These are phyloP conservation scores for Zygosaccharomyces rouxii DNA, from an alignment of 805 yeast species.

Conservation along the genomic window DNA sequence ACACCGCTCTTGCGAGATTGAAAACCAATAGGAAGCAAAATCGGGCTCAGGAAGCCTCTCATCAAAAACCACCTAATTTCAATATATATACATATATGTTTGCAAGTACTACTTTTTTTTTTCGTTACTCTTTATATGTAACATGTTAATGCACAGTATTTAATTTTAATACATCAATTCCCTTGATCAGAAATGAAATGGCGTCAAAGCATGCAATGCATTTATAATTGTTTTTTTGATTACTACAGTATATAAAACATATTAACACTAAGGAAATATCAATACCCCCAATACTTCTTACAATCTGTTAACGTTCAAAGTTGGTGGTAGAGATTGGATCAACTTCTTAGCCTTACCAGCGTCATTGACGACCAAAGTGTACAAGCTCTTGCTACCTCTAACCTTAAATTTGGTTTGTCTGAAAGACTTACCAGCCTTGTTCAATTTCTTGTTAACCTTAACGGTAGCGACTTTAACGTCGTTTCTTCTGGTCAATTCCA, in stretches of 20 bases:
- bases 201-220: slow-evolving; percentile 19
- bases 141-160: not conserved
- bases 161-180: not conserved
- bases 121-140: not conserved
- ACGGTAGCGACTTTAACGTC: slow-evolving; percentile 91
- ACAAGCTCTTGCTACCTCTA: slow-evolving; percentile 90
- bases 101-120: not conserved
- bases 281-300: slow-evolving; percentile 25
- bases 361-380: slow-evolving; percentile 94
- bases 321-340: slow-evolving; percentile 96
- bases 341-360: slow-evolving; percentile 96
- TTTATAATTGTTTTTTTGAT: slow-evolving; percentile 11
- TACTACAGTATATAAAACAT: slow-evolving; percentile 16
- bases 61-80: not conserved
- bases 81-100: not conserved
- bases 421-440: slow-evolving; percentile 76
- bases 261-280: slow-evolving; percentile 8
- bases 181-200: not conserved
- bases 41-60: not conserved
- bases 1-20: not conserved
- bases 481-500: slow-evolving; percentile 93
- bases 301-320: slow-evolving; percentile 61
- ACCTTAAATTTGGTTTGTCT: slow-evolving; percentile 98
- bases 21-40: not conserved
- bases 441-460: slow-evolving; percentile 84